Evolutionary conservation across 768 basidiomycete genomes (phyloP).

Genomic region (Amanita pseudoporphyria): DNA sequence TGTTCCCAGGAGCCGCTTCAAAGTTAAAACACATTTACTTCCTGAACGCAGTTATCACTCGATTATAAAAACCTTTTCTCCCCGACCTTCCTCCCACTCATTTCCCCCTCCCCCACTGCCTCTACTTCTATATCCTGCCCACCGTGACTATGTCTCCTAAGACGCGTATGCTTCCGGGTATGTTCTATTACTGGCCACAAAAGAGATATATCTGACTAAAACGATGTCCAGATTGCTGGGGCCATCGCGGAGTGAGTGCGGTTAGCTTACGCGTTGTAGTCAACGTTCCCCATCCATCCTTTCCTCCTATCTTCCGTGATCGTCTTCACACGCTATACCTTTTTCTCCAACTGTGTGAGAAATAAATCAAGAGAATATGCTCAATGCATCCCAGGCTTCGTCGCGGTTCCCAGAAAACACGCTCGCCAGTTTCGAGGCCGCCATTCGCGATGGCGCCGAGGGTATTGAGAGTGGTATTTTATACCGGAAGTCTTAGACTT

Average conservation of each 20-base stretch:
- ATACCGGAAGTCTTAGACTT: conserved; percentile 23
- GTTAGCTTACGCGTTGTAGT: background rate
- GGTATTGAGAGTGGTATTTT: conserved; percentile 94
- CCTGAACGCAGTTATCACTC: background rate
- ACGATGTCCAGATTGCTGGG: conserved; percentile 53
- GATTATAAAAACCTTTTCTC: background rate
- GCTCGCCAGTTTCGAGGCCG: conserved; percentile 88
- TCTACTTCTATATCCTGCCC: background rate
- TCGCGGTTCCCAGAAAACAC: conserved; percentile 90
- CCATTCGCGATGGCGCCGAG: conserved; percentile 91
- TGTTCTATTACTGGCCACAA: background rate
- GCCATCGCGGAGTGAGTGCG: conserved; percentile 36
- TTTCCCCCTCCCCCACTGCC: background rate
- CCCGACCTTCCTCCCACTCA: background rate
- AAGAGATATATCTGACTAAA: background rate
- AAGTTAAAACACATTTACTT: background rate
- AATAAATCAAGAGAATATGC: background rate
- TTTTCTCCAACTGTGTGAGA: background rate
- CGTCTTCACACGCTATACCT: background rate
- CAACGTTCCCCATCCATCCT: background rate
- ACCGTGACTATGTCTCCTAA: background rate
- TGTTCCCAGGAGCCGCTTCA: background rate
- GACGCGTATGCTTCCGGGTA: conserved; percentile 4
- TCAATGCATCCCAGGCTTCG: conserved; percentile 50
- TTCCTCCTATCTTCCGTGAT: background rate